phyloP scores from a whole-genome alignment of 2,329 filamentous ascomycete species.

The Penicillium sp. region DNA sequence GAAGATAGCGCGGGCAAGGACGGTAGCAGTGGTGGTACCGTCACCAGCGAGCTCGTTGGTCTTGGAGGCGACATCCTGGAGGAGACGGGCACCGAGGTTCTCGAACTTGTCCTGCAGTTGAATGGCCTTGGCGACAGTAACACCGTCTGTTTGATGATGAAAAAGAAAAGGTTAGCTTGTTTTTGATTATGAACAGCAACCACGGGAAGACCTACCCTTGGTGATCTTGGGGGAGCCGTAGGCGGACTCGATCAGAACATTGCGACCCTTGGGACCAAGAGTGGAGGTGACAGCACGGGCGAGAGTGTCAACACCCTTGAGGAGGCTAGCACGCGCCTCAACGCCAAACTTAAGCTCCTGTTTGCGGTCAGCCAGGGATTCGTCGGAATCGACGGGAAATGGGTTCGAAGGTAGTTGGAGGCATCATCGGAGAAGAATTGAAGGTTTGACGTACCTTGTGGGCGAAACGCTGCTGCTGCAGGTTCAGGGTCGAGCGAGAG shows the following conservation, averaged over 20 bases:
- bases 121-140: constrained; percentile 86
- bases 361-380: constrained; percentile 31
- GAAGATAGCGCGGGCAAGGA: constrained; percentile 96
- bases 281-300: constrained; percentile 95
- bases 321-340: constrained; percentile 82
- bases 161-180: constrained; percentile 14
- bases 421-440: neutral
- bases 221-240: constrained; percentile 99
- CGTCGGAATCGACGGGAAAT: constrained; percentile 23
- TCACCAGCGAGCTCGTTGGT: constrained; percentile 99
- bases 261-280: constrained; percentile 95
- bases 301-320: constrained; percentile 94
- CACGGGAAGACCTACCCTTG: constrained; percentile 71
- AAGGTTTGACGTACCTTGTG: constrained; percentile 73
- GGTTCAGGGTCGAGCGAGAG: constrained; percentile 63
- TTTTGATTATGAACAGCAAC: neutral
- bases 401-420: neutral
- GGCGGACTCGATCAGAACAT: constrained; percentile 97
- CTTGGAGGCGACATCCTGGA: constrained; percentile 98
- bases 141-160: constrained; percentile 63
- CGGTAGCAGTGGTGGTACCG: constrained; percentile 96
- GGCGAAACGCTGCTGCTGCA: constrained; percentile 92
- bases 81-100: constrained; percentile 93
- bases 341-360: constrained; percentile 98
- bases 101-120: constrained; percentile 98